Conservation (phyloP, 305 asterid species). For the Lippia alba region DNA sequence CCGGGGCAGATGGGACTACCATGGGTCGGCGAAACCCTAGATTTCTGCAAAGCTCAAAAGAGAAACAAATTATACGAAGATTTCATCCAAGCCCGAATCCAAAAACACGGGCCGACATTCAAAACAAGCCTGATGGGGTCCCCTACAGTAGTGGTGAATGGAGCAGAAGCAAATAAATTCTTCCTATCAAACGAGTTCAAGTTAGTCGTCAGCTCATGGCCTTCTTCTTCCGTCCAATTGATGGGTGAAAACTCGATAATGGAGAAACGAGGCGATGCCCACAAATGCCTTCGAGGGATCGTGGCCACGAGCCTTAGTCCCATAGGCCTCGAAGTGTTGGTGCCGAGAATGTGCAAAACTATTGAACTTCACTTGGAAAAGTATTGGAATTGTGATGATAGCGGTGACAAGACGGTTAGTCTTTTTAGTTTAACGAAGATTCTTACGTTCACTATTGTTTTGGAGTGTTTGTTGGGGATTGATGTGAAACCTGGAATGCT, state of each 20-base stretch:
- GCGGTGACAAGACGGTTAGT: slow-evolving; percentile 41
- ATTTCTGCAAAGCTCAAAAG: slow-evolving; percentile 71
- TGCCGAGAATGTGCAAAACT: slow-evolving; percentile 66
- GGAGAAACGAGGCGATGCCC: slow-evolving; percentile 91
- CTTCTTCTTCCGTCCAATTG: slow-evolving; percentile 78
- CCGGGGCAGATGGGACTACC: slow-evolving; percentile 82
- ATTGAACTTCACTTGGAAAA: slow-evolving; percentile 50
- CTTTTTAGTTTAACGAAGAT: slow-evolving; percentile 49
- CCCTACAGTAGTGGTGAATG: slow-evolving; percentile 78
- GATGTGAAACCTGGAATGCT: slow-evolving; percentile 57
- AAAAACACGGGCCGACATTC: slow-evolving; percentile 65
- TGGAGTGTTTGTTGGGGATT: slow-evolving; percentile 76
- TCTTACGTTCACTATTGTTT: slow-evolving; percentile 63
- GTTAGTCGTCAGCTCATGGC: slow-evolving; percentile 92
- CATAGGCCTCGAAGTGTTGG: slow-evolving; percentile 53
- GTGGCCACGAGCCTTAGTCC: slow-evolving; percentile 65
- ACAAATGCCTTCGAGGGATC: slow-evolving; percentile 67
- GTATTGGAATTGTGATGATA: slow-evolving; percentile 38
- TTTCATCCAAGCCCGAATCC: slow-evolving; percentile 64
- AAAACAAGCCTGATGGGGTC: slow-evolving; percentile 77
- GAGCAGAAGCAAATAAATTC: slow-evolving; percentile 79
- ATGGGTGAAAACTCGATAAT: slow-evolving; percentile 83
- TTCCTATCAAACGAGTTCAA: slow-evolving; percentile 81
- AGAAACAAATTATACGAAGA: slow-evolving; percentile 68
- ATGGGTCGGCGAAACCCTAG: slow-evolving; percentile 80